phyloP scores from a whole-genome alignment of 768 basidiomycete genomes.

The Termitomyces sp. region DNA sequence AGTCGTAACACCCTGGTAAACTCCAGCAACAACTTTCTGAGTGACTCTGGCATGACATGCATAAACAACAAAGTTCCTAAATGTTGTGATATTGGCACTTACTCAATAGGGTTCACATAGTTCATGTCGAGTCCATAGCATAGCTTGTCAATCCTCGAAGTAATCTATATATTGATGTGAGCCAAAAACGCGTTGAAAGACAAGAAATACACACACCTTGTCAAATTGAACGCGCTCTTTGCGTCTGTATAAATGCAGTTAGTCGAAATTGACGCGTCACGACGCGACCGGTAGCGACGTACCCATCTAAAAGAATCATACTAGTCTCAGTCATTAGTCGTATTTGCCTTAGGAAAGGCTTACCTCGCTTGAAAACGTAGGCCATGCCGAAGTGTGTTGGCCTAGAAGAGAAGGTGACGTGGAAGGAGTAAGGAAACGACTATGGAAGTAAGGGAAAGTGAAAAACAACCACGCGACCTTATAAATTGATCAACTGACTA shows the following conservation, averaged over 20 bases:
- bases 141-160: slow-evolving; percentile 80
- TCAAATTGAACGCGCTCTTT: slow-evolving; percentile 93
- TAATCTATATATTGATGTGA: slow-evolving; percentile 52
- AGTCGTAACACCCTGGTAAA: slow-evolving; percentile 95
- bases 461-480: slow-evolving; percentile 22
- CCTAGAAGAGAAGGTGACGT: neutral
- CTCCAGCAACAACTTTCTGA: slow-evolving; percentile 89
- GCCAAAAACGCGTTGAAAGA: slow-evolving; percentile 9
- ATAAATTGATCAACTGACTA: slow-evolving; percentile 25
- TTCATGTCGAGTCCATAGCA: slow-evolving; percentile 94
- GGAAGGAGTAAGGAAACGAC: slow-evolving; percentile 12
- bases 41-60: slow-evolving; percentile 51
- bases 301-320: slow-evolving; percentile 36
- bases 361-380: slow-evolving; percentile 37
- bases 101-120: slow-evolving; percentile 93
- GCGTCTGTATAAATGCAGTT: slow-evolving; percentile 39
- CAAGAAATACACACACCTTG: slow-evolving; percentile 49
- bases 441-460: slow-evolving; percentile 12
- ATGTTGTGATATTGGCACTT: slow-evolving; percentile 16
- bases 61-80: neutral
- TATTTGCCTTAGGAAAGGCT: slow-evolving; percentile 4
- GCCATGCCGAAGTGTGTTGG: slow-evolving; percentile 20
- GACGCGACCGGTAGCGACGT: slow-evolving; percentile 28
- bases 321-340: slow-evolving; percentile 4
- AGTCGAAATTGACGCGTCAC: slow-evolving; percentile 26